phyloP scores from a whole-genome alignment of 2,329 filamentous ascomycete species.

The Fusarium nisikadoi region DNA sequence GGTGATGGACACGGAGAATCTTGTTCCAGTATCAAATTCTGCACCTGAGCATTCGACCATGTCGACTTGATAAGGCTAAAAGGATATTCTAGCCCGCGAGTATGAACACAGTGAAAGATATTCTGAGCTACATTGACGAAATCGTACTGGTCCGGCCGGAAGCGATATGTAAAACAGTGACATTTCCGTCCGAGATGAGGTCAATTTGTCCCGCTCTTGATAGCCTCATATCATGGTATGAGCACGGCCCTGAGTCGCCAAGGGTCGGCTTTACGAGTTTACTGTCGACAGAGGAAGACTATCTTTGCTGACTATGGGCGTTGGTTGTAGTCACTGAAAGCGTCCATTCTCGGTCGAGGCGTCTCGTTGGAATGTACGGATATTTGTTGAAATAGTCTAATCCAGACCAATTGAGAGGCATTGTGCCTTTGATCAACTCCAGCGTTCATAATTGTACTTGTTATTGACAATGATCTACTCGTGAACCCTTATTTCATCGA shows the following conservation, averaged over 20 bases:
- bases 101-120: conserved; percentile 24
- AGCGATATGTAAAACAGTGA: conserved; percentile 29
- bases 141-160: conserved; percentile 31
- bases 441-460: background rate
- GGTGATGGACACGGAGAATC: conserved; percentile 41
- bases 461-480: background rate
- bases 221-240: conserved; percentile 14
- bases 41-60: conserved; percentile 28
- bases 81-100: background rate
- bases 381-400: background rate
- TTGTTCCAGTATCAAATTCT: conserved; percentile 37
- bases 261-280: background rate
- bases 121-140: conserved; percentile 26
- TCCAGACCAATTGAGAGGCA: conserved; percentile 3
- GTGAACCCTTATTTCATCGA: conserved; percentile 18
- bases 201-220: conserved; percentile 22
- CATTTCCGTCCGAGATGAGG: conserved; percentile 35
- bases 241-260: conserved; percentile 17
- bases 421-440: background rate
- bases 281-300: background rate
- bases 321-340: background rate
- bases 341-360: conserved; percentile 12
- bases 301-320: background rate
- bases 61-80: conserved; percentile 25
- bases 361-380: conserved; percentile 28